phyloP scores from a whole-genome alignment of 306 rosid species.

The Medicago arabica region DNA sequence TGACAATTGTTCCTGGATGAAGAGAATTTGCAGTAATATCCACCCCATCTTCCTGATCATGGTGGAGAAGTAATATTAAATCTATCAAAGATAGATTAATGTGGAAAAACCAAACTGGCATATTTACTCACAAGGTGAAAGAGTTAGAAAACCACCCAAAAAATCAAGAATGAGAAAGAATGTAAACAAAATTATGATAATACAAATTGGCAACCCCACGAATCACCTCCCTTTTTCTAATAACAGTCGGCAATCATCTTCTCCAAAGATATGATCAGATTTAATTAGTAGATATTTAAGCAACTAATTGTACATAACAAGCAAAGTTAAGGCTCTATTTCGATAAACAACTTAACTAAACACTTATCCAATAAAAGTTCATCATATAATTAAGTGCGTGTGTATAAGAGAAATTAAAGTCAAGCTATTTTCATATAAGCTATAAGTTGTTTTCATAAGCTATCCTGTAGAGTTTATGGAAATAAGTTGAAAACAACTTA shows the following conservation, averaged over 20 bases:
- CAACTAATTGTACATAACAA: conserved; percentile 12
- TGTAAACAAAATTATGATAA: not conserved
- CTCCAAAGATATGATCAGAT: conserved; percentile 15
- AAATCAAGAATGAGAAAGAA: not conserved
- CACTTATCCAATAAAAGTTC: not conserved
- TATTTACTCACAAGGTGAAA: not conserved
- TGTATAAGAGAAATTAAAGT: not conserved
- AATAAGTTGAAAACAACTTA: not conserved
- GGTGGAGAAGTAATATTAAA: conserved; percentile 40
- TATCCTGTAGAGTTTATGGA: not conserved
- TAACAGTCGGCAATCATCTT: not conserved
- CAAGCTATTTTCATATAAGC: not conserved
- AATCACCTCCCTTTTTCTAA: not conserved
- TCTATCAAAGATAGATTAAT: not conserved
- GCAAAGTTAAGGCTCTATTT: too few species aligned
- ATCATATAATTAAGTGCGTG: not conserved
- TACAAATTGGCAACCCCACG: not conserved
- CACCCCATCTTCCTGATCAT: conserved; percentile 69
- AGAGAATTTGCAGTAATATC: conserved; percentile 81
- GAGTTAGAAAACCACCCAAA: too few species aligned
- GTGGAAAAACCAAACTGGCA: conserved; percentile 13
- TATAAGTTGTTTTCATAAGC: too few species aligned
- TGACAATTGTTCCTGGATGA: conserved; percentile 75
- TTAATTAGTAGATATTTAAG: conserved; percentile 14
- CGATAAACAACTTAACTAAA: not conserved